Evolutionary conservation across 177 flowering plant genomes (phyloP), one percentile per base, ranked within the genome.

Genomic region (Vitis hybrid): DNA sequence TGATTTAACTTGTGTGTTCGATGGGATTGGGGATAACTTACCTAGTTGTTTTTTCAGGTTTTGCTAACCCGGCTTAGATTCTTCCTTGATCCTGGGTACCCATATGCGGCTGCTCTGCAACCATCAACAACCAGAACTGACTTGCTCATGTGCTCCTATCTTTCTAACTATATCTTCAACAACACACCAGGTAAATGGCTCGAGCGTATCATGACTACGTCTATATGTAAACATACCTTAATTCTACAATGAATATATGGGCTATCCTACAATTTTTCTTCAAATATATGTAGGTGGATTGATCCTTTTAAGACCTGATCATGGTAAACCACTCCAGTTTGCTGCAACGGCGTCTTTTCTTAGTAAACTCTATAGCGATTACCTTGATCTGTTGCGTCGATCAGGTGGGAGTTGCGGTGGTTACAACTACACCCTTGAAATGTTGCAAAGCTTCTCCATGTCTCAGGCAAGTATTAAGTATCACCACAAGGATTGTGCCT

Each of bases 331-430:
- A 32, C 87, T 90, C 14, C 86, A 87, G 73, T 88, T 71, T 78
- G 90, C 87, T 4, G 94, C 86, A 57, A 79, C 86, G 11, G 82
- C 94, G 17, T 82, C 94, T 14, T 91, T 91, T 69, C 88, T 90
- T 2, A 72, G 81, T 14, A 91, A 86, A 75, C 67, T 90, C 55
- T 91, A 88, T 74, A 80, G 78, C 59, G 94, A 88, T 69, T 91
- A 88, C 76, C 88, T 88, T 50, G 56, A 71, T 9, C 70, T 77
- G 51, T 46, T 77, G 15, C 67, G 60, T 2, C 78, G 48, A 17
- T 54, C 81, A 3, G 84, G 89, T 41, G 64, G 73, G 65, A 72
- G 53, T 46, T 91, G 90, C 65, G 55, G 68, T 17, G 51, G 27
- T 59, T 10, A 50, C 58, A 67, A 64, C n/a, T 74, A 81, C 70